Percentiles rank a stretch among this genome's conserved stretches.
phyloP scores from a whole-genome alignment of 2,329 filamentous ascomycete genomes.

The Colletotrichum brevisporum region DNA sequence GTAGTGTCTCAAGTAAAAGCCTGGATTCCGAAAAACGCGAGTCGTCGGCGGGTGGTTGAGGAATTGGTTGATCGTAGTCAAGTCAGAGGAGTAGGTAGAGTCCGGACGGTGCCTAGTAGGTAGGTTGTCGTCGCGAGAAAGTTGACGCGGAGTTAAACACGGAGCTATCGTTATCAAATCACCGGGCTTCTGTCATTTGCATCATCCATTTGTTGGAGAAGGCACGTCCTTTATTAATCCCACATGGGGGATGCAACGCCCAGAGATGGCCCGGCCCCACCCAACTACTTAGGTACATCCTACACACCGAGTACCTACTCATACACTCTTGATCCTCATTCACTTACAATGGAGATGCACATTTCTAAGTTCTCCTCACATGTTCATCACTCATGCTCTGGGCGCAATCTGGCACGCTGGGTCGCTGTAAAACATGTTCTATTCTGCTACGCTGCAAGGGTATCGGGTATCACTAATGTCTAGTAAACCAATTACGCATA shows the following conservation, averaged over 20 bases:
- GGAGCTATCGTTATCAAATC: constrained; percentile 39
- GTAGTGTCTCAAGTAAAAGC: not conserved
- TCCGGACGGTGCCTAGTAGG: not conserved
- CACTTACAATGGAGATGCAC: too few species aligned
- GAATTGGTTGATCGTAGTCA: constrained; percentile 2
- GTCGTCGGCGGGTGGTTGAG: constrained; percentile 20
- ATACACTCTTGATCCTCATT: too few species aligned
- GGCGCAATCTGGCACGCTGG: too few species aligned
- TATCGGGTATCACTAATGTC: not conserved
- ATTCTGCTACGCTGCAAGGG: not conserved
- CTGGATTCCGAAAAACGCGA: not conserved
- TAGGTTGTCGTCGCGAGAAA: constrained; percentile 21
- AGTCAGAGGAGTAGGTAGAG: not conserved
- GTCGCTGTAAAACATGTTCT: not conserved
- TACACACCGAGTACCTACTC: too few species aligned
- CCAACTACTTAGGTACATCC: too few species aligned
- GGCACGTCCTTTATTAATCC: constrained; percentile 21
- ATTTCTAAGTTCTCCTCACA: too few species aligned
- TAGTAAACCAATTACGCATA: constrained; percentile 27
- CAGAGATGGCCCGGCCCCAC: too few species aligned
- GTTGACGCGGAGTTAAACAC: constrained; percentile 38
- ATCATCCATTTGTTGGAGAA: constrained; percentile 37
- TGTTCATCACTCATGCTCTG: too few species aligned
- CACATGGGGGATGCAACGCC: too few species aligned
- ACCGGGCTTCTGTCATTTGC: constrained; percentile 31